Percentiles rank a stretch among this genome's conserved stretches.
Conservation (phyloP, 108 stramenopile genomes). For the Cyclostephanos invisitatus region DNA sequence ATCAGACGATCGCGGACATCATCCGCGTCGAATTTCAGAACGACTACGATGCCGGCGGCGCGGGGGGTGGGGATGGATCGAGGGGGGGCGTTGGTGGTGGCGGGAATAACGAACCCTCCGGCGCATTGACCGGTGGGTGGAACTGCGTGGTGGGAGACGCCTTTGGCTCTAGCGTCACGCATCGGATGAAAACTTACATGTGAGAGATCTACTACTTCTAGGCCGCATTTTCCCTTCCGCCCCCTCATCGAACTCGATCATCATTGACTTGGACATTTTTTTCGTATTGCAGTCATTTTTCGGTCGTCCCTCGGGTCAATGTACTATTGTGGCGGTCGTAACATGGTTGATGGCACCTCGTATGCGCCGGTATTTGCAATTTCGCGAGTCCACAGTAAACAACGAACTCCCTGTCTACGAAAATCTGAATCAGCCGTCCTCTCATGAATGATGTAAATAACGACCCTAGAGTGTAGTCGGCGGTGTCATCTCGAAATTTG, state of each 20-base stretch:
- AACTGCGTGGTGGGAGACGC: conserved; percentile 28
- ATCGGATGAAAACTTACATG: conserved; percentile 42
- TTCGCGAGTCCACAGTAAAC: too few relatives aligned
- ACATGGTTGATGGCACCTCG: background rate
- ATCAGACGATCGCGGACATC: conserved; percentile 26
- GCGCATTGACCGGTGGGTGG: conserved; percentile 22
- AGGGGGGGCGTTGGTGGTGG: background rate
- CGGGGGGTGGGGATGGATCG: conserved; percentile 1
- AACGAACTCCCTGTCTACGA: too few relatives aligned
- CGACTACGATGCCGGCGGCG: background rate
- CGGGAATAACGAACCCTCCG: background rate
- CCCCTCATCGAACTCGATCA: background rate
- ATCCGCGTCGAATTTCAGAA: conserved; percentile 22
- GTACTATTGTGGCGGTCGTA: conserved; percentile 32
- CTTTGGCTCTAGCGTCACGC: conserved; percentile 30
- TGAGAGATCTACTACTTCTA: background rate
- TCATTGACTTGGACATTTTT: background rate
- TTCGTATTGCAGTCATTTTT: conserved; percentile 24
- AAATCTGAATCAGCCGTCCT: too few relatives aligned
- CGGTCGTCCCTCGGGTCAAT: conserved; percentile 26
- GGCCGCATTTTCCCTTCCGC: background rate
- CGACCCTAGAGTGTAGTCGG: too few relatives aligned
- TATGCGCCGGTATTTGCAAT: too few relatives aligned
- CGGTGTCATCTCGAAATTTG: too few relatives aligned
- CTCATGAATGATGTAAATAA: too few relatives aligned